Base-by-base conservation (phyloP, 2,329 filamentous ascomycete genomes). In the Cryphonectria naterciae region DNA sequence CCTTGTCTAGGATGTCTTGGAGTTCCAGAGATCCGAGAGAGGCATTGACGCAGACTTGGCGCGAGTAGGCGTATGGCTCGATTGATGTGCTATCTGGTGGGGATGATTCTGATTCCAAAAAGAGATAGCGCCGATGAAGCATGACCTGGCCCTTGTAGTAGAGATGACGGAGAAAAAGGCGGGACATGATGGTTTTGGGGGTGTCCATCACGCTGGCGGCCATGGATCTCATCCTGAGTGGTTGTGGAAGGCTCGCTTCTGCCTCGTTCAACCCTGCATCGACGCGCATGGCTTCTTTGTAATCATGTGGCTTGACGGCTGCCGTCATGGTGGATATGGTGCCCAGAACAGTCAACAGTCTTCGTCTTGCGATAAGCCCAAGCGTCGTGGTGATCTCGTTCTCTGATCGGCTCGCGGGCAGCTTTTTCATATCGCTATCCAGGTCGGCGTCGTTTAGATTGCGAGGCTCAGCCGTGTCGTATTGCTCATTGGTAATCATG, bases 81-180 rank as follows among this genome's bases (percentile, higher is more conserved):
- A 41, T 22, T 22, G 60, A 1, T 7, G 22, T 11, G 22, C 8
- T 25, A 41, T 62, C 35, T 62, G 60, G 22, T 22, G 60, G 37
- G 3, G 60, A 11, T 35, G 22, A 25, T 22, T 73, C 69, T 11
- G 35, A 15, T 22, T 73, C 68, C 10, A 71, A 22, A 4, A 73
- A 52, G 4, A 80, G 68, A 65, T 76, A 80, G 4, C 75, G 75
- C 17, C 77, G 73, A 68, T 80, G 79, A 25, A 81, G 75, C 67
- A 79, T 77, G 13, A 80, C 70, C 35, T 77, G 75, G 1, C 76
- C 77, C 41, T 77, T 79, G 65, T 76, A 74, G 60, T 77, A 75
- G 60, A 77, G 75, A 68, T 77, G 76, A 28, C 74, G 69, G 25
- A 79, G 74, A 52, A 76, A 77, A 2, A 79, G 72, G 7, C 78